phyloP scores from a whole-genome alignment of 129 eudicot genomes.

The Flaveria linearis region DNA sequence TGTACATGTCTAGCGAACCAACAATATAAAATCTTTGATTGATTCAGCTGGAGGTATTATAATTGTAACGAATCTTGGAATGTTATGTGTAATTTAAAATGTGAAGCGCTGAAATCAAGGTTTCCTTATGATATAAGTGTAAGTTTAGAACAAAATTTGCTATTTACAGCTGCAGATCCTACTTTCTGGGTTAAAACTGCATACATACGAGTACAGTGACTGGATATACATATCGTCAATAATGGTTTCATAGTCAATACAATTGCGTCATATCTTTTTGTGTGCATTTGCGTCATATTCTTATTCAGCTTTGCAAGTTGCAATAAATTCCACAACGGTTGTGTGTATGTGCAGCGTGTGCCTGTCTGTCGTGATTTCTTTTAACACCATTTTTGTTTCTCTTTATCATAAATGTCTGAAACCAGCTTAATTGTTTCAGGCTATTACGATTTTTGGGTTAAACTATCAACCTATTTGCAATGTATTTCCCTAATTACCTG shows the following conservation, averaged over 20 bases:
- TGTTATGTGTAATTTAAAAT: not conserved
- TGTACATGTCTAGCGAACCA: not conserved
- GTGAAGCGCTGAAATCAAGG: not conserved
- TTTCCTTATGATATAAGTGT: not conserved
- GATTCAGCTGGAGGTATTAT: constrained; percentile 17
- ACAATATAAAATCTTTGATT: not conserved
- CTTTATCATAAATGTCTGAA: constrained; percentile 7
- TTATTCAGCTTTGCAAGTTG: not conserved
- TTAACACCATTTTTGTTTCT: not conserved
- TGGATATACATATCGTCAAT: not conserved
- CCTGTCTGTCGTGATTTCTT: not conserved
- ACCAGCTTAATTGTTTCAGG: not conserved
- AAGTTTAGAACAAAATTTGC: constrained; percentile 12
- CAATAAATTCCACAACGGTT: not conserved
- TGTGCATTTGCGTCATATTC: not conserved
- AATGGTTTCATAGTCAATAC: not conserved
- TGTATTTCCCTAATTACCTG: not conserved
- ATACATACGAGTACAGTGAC: not conserved
- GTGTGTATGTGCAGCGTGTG: not conserved
- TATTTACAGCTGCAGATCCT: not conserved
- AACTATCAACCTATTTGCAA: constrained; percentile 2
- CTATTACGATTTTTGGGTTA: not conserved
- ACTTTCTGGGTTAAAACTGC: not conserved
- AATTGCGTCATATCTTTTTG: not conserved
- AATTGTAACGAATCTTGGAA: not conserved